These are phyloP conservation scores for Hymenochaete sp. DNA, from an alignment of 1,284 basidiomycete species.

Conservation along the genomic window DNA sequence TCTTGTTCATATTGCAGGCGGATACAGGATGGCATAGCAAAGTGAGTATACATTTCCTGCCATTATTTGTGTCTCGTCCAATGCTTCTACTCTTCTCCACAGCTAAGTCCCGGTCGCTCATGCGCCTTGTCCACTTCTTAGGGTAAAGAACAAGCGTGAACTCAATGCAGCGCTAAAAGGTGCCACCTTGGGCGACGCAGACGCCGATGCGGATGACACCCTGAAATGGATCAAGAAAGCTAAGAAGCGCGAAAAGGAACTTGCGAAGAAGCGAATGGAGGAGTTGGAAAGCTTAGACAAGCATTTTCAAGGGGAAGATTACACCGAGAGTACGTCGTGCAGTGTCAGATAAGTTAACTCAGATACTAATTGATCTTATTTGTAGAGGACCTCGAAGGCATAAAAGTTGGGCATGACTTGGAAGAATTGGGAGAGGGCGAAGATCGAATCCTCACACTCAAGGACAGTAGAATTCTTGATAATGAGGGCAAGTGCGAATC, in stretches of 20 bases:
- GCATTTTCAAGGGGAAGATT: slow-evolving; percentile 59
- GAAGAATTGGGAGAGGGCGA: slow-evolving; percentile 89
- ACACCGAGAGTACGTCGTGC: slow-evolving; percentile 62
- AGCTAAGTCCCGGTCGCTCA: slow-evolving; percentile 27
- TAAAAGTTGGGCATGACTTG: slow-evolving; percentile 95
- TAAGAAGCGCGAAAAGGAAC: slow-evolving; percentile 81
- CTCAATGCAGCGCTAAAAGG: slow-evolving; percentile 87
- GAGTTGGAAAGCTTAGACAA: slow-evolving; percentile 80
- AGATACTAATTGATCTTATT: slow-evolving; percentile 3
- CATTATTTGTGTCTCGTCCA: slow-evolving; percentile 24
- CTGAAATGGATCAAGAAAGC: slow-evolving; percentile 83
- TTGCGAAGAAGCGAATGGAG: slow-evolving; percentile 66
- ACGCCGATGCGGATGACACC: slow-evolving; percentile 63
- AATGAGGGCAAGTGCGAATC: slow-evolving; percentile 61
- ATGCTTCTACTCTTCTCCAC: slow-evolving; percentile 42
- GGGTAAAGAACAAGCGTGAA: slow-evolving; percentile 87
- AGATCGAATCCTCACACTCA: slow-evolving; percentile 90
- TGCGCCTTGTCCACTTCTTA: slow-evolving; percentile 45
- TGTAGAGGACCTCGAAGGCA: slow-evolving; percentile 77
- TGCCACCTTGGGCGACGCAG: slow-evolving; percentile 78
- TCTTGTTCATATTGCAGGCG: slow-evolving; percentile 37
- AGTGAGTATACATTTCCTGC: slow-evolving; percentile 62
- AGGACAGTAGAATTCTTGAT: slow-evolving; percentile 89
- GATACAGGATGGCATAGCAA: slow-evolving; percentile 74
- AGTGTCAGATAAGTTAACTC: slow-evolving; percentile 12